Evolutionary conservation across 2,329 filamentous ascomycete species (phyloP).

Genomic region (Cladosporium sp.): DNA sequence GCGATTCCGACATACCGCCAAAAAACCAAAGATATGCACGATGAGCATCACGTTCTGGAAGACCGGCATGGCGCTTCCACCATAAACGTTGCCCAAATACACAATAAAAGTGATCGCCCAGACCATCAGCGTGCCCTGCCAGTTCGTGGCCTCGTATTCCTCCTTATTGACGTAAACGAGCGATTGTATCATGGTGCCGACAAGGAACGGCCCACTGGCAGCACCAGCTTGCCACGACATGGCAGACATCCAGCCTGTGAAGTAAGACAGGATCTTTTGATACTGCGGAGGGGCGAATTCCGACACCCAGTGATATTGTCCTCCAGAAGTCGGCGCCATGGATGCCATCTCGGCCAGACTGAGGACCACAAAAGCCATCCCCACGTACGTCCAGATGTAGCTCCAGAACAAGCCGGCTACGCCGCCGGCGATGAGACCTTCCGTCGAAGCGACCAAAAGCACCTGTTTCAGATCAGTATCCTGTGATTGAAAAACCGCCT

Average conservation of each 20-base stretch:
- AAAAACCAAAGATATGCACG: constrained; percentile 37
- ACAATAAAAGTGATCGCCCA: constrained; percentile 43
- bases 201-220: constrained; percentile 46
- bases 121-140: constrained; percentile 48
- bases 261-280: constrained; percentile 29
- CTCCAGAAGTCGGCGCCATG: constrained; percentile 31
- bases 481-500: neutral
- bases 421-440: constrained; percentile 25
- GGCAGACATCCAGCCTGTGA: constrained; percentile 45
- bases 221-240: constrained; percentile 49
- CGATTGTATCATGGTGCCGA: constrained; percentile 46
- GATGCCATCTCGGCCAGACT: constrained; percentile 32
- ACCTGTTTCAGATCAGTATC: constrained; percentile 29
- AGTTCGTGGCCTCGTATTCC: constrained; percentile 38
- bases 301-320: constrained; percentile 31
- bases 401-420: constrained; percentile 29
- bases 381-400: constrained; percentile 24
- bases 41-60: constrained; percentile 37
- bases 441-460: constrained; percentile 22
- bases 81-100: constrained; percentile 39
- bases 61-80: constrained; percentile 31
- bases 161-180: constrained; percentile 41
- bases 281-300: constrained; percentile 28
- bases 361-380: constrained; percentile 30
- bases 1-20: constrained; percentile 32